Evolutionary conservation across 176 grass and related monocot genomes (phyloP), one percentile per base, ranked within the genome.

Genomic region (Eragrostis curvula): DNA sequence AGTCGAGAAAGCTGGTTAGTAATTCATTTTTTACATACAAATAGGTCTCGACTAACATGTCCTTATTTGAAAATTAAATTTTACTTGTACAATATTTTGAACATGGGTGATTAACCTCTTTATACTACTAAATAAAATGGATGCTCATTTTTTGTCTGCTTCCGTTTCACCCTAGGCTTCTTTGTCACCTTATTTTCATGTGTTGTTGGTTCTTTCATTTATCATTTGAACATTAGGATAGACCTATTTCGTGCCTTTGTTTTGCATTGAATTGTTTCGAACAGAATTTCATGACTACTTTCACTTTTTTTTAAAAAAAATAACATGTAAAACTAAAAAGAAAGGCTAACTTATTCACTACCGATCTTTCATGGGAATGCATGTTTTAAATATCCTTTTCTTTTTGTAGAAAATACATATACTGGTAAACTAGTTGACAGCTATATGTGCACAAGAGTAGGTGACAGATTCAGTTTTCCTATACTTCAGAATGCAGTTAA

Each of bases 1-100:
- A 98, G 90, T 66, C 78, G 90, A 64, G 96, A 98, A 87, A 98
- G 92, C 16, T 98, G 92, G 96, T 98, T 66, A 69, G 90, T 77
- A 8, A 23, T 65, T 64, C 16, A 13, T 43, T 64, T 64, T 3
- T 29, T 17, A 25, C 9, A n/a, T 52, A 21, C 15, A 56, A 29
- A 73, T 73, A 63, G 32, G 12, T 45, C 25, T 9, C 44, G 24
- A 40, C 16, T 52, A 45, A 53, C 15, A 28, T 71, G 41, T 78
- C 2, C 18, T 5, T 74, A 12, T 57, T 68, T 52, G 12, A 39
- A 77, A 46, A 23, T 77, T 20, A 5, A 67, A 27, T 15, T 70
- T 66, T 40, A 73, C 17, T 42, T n/a, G 21, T 49, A 18, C 11
- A 8, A 18, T 5, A 78, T 73, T 66, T 43, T 55, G 15, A 62